Percentiles rank a stretch among this genome's conserved stretches.
Conservation (phyloP, 257 asterid genomes). For the Nyctanthes arbortristis region DNA sequence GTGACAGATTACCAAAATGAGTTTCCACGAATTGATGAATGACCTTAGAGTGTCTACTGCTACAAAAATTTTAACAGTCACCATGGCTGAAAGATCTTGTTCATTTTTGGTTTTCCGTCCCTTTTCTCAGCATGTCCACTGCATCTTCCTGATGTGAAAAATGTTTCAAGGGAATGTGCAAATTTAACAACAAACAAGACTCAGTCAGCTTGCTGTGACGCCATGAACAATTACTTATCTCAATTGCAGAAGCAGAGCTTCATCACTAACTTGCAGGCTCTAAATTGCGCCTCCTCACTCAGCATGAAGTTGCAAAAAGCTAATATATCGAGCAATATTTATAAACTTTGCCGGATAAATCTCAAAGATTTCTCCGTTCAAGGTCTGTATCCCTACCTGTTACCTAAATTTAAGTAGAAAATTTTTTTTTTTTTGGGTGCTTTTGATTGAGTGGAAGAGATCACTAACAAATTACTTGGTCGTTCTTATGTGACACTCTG, state of each 20-base stretch:
- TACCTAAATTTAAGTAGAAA: background rate
- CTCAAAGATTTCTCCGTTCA: slow-evolving; percentile 98
- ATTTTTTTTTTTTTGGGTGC: background rate
- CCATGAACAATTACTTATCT: slow-evolving; percentile 67
- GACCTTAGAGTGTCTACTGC: no score
- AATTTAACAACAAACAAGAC: slow-evolving; percentile 43
- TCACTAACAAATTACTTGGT: background rate
- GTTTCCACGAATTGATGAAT: no score
- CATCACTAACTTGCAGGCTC: slow-evolving; percentile 94
- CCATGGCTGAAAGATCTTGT: background rate
- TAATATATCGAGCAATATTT: slow-evolving; percentile 68
- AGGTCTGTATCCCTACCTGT: slow-evolving; percentile 49
- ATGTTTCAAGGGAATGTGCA: slow-evolving; percentile 43
- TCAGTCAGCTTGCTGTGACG: slow-evolving; percentile 65
- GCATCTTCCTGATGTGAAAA: slow-evolving; percentile 28
- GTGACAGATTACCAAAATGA: no score
- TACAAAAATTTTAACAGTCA: no score
- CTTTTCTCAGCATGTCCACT: slow-evolving; percentile 34
- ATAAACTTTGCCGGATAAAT: slow-evolving; percentile 71
- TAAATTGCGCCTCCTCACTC: slow-evolving; percentile 92
- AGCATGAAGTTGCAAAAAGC: slow-evolving; percentile 73
- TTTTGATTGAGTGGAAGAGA: background rate
- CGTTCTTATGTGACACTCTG: background rate
- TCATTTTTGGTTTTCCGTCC: background rate
- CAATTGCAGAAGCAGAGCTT: slow-evolving; percentile 95